These are phyloP conservation scores for Phytopythium montanum DNA, from an alignment of 352 stramenopile species.

Conservation along the genomic window DNA sequence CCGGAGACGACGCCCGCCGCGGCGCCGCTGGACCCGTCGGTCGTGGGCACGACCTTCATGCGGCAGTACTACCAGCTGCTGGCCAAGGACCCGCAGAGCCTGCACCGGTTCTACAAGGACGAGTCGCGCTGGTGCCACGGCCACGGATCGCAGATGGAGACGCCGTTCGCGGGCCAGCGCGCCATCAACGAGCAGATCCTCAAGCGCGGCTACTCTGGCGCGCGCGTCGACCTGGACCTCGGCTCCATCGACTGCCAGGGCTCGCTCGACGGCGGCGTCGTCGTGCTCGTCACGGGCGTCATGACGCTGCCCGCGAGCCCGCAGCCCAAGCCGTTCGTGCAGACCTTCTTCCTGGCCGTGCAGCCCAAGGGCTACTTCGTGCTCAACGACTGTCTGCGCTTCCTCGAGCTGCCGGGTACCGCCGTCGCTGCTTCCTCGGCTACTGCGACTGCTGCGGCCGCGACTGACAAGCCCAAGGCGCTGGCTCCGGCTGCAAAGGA, in stretches of 20 bases:
- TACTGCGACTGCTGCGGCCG: slow-evolving; percentile 14
- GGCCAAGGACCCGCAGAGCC: slow-evolving; percentile 75
- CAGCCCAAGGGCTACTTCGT: slow-evolving; percentile 89
- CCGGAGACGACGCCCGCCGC: slow-evolving; percentile 32
- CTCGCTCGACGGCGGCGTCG: slow-evolving; percentile 62
- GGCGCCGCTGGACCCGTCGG: slow-evolving; percentile 19
- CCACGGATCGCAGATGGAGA: slow-evolving; percentile 76
- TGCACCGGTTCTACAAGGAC: slow-evolving; percentile 89
- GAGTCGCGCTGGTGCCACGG: slow-evolving; percentile 81
- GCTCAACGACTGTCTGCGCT: slow-evolving; percentile 84
- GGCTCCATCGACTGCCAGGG: slow-evolving; percentile 86
- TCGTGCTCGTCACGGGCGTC: slow-evolving; percentile 85
- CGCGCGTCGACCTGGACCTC: slow-evolving; percentile 74
- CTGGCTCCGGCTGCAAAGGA: slow-evolving; percentile 16
- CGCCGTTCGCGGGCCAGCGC: slow-evolving; percentile 67
- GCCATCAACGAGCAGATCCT: slow-evolving; percentile 86
- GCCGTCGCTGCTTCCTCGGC: too few relatives aligned
- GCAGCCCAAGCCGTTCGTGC: slow-evolving; percentile 73
- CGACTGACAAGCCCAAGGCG: slow-evolving; percentile 11
- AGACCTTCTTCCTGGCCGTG: slow-evolving; percentile 86
- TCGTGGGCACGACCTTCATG: slow-evolving; percentile 86
- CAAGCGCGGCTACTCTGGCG: slow-evolving; percentile 66
- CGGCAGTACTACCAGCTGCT: slow-evolving; percentile 89
- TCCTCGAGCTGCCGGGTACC: slow-evolving; percentile 60
- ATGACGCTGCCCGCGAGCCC: slow-evolving; percentile 65